phyloP scores from a whole-genome alignment of 2,329 filamentous ascomycete species.

The Colletotrichum paranaense region DNA sequence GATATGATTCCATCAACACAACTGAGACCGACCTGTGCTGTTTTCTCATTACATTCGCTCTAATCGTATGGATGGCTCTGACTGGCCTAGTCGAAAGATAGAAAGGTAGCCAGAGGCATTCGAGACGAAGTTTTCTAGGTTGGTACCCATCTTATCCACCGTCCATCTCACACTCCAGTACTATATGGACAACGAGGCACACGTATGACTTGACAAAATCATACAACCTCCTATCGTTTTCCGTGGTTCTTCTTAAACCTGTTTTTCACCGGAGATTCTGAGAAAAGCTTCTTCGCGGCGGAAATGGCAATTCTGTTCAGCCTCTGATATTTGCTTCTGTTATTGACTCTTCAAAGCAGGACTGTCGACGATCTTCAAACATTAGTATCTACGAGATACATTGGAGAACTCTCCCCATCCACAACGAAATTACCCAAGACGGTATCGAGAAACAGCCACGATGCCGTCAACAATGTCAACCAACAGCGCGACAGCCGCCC shows the following conservation, averaged over 20 bases:
- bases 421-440: neutral
- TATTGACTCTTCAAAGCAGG: neutral
- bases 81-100: no score
- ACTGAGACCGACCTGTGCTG: neutral
- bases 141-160: neutral
- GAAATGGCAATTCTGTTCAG: neutral
- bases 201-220: neutral
- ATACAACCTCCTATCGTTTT: neutral
- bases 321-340: neutral
- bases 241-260: neutral
- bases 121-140: no score
- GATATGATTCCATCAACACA: neutral
- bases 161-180: neutral
- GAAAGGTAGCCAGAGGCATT: no score
- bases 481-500: neutral
- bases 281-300: neutral
- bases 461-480: neutral
- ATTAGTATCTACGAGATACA: neutral
- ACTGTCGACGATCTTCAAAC: neutral
- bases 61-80: no score
- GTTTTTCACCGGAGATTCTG: neutral
- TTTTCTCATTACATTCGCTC: no score
- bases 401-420: neutral
- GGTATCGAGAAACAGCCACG: neutral
- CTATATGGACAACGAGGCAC: neutral